Conservation (phyloP, 768 basidiomycete species). For the Naganishia vishniacii region DNA sequence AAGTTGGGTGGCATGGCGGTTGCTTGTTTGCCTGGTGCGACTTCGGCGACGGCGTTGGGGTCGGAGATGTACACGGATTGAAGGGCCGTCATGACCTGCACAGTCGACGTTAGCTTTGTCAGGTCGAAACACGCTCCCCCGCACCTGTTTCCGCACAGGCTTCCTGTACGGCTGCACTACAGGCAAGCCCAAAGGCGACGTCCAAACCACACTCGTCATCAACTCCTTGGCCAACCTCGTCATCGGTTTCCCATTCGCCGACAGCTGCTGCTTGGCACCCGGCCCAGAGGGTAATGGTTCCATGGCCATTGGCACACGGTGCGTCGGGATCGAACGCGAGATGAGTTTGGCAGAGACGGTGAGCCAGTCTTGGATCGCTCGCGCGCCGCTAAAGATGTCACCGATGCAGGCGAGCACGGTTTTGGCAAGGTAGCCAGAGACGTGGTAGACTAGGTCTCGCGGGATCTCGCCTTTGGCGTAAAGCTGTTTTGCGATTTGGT, state of each 20-base stretch:
- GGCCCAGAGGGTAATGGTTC: conserved; percentile 24
- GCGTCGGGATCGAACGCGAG: conserved; percentile 73
- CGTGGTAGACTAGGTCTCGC: conserved; percentile 65
- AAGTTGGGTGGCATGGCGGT: conserved; percentile 99
- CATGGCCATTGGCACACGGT: conserved; percentile 43
- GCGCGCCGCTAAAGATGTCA: conserved; percentile 87
- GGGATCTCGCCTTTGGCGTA: conserved; percentile 67
- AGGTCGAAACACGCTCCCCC: neutral
- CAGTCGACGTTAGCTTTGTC: neutral
- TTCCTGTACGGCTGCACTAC: conserved; percentile 96
- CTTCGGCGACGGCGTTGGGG: conserved; percentile 70
- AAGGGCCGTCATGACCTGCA: conserved; percentile 64
- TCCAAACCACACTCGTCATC: conserved; percentile 96
- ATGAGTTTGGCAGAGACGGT: conserved; percentile 76
- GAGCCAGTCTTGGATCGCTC: conserved; percentile 85
- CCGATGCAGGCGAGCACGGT: conserved; percentile 77
- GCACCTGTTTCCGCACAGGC: conserved; percentile 63
- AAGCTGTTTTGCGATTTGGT: conserved; percentile 87
- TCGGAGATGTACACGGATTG: conserved; percentile 88
- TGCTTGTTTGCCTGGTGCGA: conserved; percentile 79
- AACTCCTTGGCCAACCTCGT: conserved; percentile 68
- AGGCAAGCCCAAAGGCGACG: conserved; percentile 86
- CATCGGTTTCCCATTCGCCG: conserved; percentile 11
- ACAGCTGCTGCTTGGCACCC: neutral
- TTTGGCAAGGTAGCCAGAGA: conserved; percentile 74